A percentile compares a stretch with the other conserved stretches of the same genome.
phyloP scores from a whole-genome alignment of 192 early-diverging fungal genomes.

The Gryganskiella cystojenkinii region DNA sequence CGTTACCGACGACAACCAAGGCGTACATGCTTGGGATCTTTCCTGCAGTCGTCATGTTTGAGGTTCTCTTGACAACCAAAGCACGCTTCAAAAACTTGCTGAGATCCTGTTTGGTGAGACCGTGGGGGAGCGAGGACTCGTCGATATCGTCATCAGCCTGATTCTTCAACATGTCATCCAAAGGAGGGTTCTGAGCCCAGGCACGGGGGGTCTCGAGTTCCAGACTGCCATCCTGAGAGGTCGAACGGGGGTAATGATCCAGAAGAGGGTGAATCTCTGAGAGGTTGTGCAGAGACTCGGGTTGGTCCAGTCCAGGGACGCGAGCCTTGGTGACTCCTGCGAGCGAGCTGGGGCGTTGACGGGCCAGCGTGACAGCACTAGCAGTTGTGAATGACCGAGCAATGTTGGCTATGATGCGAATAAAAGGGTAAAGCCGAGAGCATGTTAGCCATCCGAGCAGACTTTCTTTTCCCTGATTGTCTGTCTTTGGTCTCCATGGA shows the following conservation, averaged over 20 bases:
- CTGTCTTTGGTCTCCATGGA: too few relatives aligned
- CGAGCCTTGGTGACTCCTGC: conserved; percentile 12
- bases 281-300: conserved; percentile 33
- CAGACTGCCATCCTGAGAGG: conserved; percentile 25
- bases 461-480: neutral
- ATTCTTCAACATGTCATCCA: conserved; percentile 50
- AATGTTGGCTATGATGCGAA: conserved; percentile 13
- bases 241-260: conserved; percentile 47
- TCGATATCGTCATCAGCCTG: conserved; percentile 49
- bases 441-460: neutral
- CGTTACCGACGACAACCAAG: conserved; percentile 95
- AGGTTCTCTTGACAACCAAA: conserved; percentile 77
- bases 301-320: conserved; percentile 23
- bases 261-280: conserved; percentile 47
- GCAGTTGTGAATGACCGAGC: conserved; percentile 30
- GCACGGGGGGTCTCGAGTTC: conserved; percentile 23
- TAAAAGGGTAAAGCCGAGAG: neutral
- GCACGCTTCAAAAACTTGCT: conserved; percentile 73
- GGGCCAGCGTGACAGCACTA: conserved; percentile 35
- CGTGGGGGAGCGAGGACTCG: conserved; percentile 46
- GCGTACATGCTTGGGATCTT: conserved; percentile 88
- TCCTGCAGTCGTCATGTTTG: conserved; percentile 84
- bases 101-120: conserved; percentile 66
- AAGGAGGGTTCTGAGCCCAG: conserved; percentile 39
- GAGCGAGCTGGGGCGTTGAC: conserved; percentile 26